Evolutionary conservation across 1,284 basidiomycete species (phyloP), one percentile per base, ranked within the genome.

Genomic region (Acaromyces ingoldii): DNA sequence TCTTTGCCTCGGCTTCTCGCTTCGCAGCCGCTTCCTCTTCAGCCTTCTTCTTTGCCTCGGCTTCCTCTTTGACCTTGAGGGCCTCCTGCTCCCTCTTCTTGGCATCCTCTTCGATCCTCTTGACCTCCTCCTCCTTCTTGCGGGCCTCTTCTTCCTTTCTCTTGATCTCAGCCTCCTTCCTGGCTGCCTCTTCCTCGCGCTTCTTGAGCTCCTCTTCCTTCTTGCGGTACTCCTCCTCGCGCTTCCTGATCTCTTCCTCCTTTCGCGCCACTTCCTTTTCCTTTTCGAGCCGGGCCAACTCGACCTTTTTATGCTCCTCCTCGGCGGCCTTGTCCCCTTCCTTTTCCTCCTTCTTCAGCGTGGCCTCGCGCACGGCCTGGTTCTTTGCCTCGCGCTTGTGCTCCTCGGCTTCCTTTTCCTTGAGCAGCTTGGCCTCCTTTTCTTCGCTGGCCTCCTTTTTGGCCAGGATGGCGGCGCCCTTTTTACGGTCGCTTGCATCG

Each of bases 221-320:
- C 29, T 47, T 22, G 5, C 25, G 28, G 2, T 37, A 26, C 17
- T 30, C 46, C 4, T 45, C 21, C 46, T 15, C 39, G 5, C 22
- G 17, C 17, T 45, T 25, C 30, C 33, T 48, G 19, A n/a, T 21
- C 33, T 48, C 22, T 15, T 28, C 28, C 33, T 41, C 33, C 17
- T 48, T n/a, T 6, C n/a, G 17, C 42, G 24, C 31, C 22, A 50
- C 33, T 9, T 53, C 55, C 46, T 66, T 62, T 17, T 58, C 62
- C 24, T 60, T 57, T 38, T 59, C 55, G 1, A 54, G 56, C 38
- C 22, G 5, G 25, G 46, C 36, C 38, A 37, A 15, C 22, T 39
- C 34, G 22, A 55, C 47, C 6, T 53, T 50, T 55, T 49, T 56
- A 22, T 58, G 55, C 29, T 62, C 55, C 11, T 50, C n/a, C 36